phyloP scores from a whole-genome alignment of 2,329 filamentous ascomycete genomes.

The Fusarium decemcellulare region DNA sequence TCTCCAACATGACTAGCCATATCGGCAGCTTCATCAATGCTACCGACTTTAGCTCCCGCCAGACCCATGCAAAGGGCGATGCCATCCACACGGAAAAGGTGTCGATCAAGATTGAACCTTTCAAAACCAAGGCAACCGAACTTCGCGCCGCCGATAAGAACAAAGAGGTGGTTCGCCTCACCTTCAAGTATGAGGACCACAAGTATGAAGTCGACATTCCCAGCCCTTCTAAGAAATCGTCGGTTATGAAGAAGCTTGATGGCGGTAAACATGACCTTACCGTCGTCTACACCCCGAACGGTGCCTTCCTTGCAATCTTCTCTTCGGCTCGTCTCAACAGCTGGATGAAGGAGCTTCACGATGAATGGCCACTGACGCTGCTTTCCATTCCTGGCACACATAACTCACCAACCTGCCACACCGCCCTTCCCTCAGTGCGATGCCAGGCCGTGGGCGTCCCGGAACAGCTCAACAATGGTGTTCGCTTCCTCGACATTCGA shows the following conservation, averaged over 20 bases:
- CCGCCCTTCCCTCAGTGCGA: slow-evolving; percentile 90
- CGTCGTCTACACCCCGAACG: slow-evolving; percentile 73
- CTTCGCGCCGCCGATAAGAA: slow-evolving; percentile 71
- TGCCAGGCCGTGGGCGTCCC: slow-evolving; percentile 87
- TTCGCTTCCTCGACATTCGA: slow-evolving; percentile 94
- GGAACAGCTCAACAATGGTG: slow-evolving; percentile 88
- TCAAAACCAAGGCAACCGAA: slow-evolving; percentile 70
- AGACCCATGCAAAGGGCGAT: slow-evolving; percentile 65
- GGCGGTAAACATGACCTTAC: slow-evolving; percentile 71
- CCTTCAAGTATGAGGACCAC: slow-evolving; percentile 72
- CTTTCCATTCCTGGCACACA: slow-evolving; percentile 96
- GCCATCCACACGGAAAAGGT: slow-evolving; percentile 74
- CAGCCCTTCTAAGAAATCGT: slow-evolving; percentile 71
- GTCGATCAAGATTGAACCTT: slow-evolving; percentile 76
- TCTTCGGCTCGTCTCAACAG: slow-evolving; percentile 77
- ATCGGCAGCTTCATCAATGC: slow-evolving; percentile 62
- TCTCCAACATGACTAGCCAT: slow-evolving; percentile 61
- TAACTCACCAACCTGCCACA: slow-evolving; percentile 89
- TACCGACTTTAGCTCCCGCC: slow-evolving; percentile 50
- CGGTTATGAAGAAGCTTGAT: slow-evolving; percentile 71
- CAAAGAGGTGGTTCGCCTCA: slow-evolving; percentile 80
- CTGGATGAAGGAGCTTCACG: slow-evolving; percentile 86
- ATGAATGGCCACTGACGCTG: slow-evolving; percentile 80
- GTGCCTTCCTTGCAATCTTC: slow-evolving; percentile 74
- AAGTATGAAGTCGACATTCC: slow-evolving; percentile 81